Conservation (phyloP, 345 rosid species). For the Crucihimalaya himalaica region DNA sequence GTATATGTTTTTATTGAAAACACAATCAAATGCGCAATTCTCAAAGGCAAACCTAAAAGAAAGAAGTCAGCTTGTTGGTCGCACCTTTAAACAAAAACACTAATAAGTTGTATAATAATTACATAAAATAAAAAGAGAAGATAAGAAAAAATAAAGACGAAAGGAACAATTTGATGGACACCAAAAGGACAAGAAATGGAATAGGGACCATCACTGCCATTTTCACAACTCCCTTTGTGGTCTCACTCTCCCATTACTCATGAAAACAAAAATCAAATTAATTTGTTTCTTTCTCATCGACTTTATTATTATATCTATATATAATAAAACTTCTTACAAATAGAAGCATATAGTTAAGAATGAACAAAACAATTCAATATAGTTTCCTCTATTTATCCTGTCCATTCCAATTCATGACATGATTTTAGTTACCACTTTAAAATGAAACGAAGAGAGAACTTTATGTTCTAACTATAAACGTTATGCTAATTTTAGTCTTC, state of each 20-base stretch:
- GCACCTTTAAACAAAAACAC: slow-evolving; percentile 1
- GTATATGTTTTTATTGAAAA: neutral
- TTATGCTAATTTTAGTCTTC: neutral
- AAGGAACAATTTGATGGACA: slow-evolving; percentile 34
- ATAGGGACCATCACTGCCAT: slow-evolving; percentile 45
- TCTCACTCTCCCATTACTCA: slow-evolving; percentile 35
- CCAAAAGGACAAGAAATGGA: slow-evolving; percentile 40
- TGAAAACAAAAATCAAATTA: slow-evolving; percentile 12
- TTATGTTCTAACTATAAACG: no score
- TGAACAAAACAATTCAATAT: neutral
- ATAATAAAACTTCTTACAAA: slow-evolving; percentile 5
- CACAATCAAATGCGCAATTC: slow-evolving; percentile 9
- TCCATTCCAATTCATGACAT: slow-evolving; percentile 11
- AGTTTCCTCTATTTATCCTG: slow-evolving; percentile 18
- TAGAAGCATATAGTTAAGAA: slow-evolving; percentile 18
- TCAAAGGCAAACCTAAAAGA: slow-evolving; percentile 17
- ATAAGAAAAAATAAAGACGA: slow-evolving; percentile 22
- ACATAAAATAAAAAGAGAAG: slow-evolving; percentile 4
- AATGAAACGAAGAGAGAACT: neutral
- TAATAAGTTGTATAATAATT: slow-evolving; percentile 10
- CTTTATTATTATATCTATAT: neutral
- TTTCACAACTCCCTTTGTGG: slow-evolving; percentile 35
- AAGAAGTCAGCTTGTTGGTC: slow-evolving; percentile 31
- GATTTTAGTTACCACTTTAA: neutral
- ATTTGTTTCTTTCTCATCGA: slow-evolving; percentile 19